phyloP scores from a whole-genome alignment of 179 eudicot species.

The Silene coronaria region DNA sequence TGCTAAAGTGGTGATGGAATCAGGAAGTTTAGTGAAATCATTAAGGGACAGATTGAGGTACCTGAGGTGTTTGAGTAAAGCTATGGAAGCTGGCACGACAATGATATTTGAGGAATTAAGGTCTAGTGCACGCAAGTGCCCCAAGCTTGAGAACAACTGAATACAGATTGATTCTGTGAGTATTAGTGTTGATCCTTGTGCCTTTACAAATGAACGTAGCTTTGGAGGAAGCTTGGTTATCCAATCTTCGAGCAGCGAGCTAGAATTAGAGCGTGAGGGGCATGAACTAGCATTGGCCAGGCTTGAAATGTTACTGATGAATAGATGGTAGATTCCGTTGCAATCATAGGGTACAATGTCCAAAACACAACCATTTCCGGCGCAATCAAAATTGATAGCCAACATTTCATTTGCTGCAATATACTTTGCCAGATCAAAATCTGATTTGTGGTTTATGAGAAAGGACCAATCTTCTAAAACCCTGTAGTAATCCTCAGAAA shows the following conservation, averaged over 20 bases:
- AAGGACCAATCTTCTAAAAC: conserved; percentile 10
- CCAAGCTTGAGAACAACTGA: not conserved
- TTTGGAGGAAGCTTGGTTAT: not conserved
- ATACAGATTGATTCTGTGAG: not conserved
- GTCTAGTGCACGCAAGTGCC: conserved; percentile 13
- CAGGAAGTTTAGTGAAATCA: conserved; percentile 15
- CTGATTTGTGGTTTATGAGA: not conserved
- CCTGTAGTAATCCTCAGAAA: conserved; percentile 4
- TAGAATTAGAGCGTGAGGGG: not conserved
- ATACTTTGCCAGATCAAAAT: conserved; percentile 7
- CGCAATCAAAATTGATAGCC: not conserved
- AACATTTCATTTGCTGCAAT: conserved; percentile 9
- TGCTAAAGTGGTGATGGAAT: conserved; percentile 21
- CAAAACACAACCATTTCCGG: not conserved
- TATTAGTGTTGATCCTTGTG: not conserved
- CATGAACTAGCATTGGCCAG: not conserved
- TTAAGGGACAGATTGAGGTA: conserved; percentile 23
- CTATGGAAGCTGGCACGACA: conserved; percentile 15
- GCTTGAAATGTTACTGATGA: not conserved
- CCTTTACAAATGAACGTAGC: conserved; percentile 13
- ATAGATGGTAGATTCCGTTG: conserved; percentile 4
- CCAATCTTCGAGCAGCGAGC: not conserved
- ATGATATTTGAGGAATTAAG: conserved; percentile 9
- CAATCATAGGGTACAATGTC: not conserved
- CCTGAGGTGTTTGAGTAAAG: conserved; percentile 25